A percentile compares a stretch with the other conserved stretches of the same genome.
Evolutionary conservation across 1,139 yeast species (phyloP).

Genomic region (Meyerozyma elateridarum): DNA sequence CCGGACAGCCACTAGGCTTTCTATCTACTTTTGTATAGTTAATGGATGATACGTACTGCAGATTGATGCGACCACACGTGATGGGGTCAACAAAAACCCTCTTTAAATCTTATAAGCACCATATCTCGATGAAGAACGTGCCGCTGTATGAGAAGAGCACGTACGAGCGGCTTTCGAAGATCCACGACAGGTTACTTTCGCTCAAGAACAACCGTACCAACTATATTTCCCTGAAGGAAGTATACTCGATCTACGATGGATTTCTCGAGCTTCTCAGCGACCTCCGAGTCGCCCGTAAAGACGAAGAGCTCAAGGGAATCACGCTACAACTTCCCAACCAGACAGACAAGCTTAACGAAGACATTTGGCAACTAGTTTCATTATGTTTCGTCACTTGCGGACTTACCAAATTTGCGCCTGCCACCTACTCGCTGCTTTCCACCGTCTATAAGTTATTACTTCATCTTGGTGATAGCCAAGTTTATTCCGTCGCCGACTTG

Average conservation of each 20-base stretch:
- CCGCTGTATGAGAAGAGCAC: slow-evolving; percentile 45
- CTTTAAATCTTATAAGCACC: background rate
- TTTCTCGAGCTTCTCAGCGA: slow-evolving; percentile 50
- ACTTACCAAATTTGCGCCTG: slow-evolving; percentile 82
- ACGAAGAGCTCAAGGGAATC: slow-evolving; percentile 44
- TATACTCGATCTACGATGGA: slow-evolving; percentile 48
- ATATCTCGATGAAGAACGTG: slow-evolving; percentile 7
- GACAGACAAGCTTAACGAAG: slow-evolving; percentile 77
- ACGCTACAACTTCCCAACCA: slow-evolving; percentile 33
- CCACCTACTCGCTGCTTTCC: slow-evolving; percentile 82
- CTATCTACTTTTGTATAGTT: too few relatives aligned
- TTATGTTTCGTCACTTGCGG: slow-evolving; percentile 90
- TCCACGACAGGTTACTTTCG: slow-evolving; percentile 47
- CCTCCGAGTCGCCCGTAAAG: slow-evolving; percentile 44
- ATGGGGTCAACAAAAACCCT: too few relatives aligned
- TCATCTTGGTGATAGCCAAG: slow-evolving; percentile 75
- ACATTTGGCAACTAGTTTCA: slow-evolving; percentile 80
- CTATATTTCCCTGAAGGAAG: slow-evolving; percentile 61
- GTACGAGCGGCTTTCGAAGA: slow-evolving; percentile 41
- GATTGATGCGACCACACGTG: too few relatives aligned
- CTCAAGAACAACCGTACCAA: slow-evolving; percentile 62
- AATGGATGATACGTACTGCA: too few relatives aligned
- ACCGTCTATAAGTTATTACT: slow-evolving; percentile 79
- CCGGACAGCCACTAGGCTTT: slow-evolving; percentile 52
- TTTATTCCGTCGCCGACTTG: slow-evolving; percentile 79